A percentile compares a stretch with the other conserved stretches of the same genome.
Conservation (phyloP, 306 rosid genomes). For the Rosa persica region DNA sequence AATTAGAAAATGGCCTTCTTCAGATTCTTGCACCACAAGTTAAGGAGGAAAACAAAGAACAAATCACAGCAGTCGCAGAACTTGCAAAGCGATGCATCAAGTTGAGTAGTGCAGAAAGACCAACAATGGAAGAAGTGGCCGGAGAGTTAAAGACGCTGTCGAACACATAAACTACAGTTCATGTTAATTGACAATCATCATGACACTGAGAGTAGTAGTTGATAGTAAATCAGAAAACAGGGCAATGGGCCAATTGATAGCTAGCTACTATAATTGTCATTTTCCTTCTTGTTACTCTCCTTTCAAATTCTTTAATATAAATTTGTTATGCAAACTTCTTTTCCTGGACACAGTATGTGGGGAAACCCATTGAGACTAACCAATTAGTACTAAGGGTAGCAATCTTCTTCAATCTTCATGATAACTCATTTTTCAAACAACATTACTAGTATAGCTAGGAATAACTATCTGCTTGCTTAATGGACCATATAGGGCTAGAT, state of each 20-base stretch:
- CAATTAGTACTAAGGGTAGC: too few species aligned
- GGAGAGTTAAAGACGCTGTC: neutral
- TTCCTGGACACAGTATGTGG: neutral
- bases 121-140: neutral
- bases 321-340: neutral
- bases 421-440: too few species aligned
- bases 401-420: too few species aligned
- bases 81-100: neutral
- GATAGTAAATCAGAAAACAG: too few species aligned
- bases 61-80: neutral
- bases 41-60: neutral
- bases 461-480: too few species aligned
- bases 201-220: neutral
- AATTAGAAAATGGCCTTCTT: neutral
- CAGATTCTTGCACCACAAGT: slow-evolving; percentile 4
- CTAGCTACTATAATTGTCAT: neutral
- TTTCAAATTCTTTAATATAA: neutral
- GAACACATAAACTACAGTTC: neutral
- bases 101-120: neutral
- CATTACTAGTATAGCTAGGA: too few species aligned
- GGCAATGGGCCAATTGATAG: too few species aligned
- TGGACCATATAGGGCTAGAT: too few species aligned
- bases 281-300: neutral
- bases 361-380: neutral
- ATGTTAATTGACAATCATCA: neutral